These are phyloP conservation scores for Lathyrus sativus DNA, from an alignment of 306 rosid genomes.

Conservation along the genomic window DNA sequence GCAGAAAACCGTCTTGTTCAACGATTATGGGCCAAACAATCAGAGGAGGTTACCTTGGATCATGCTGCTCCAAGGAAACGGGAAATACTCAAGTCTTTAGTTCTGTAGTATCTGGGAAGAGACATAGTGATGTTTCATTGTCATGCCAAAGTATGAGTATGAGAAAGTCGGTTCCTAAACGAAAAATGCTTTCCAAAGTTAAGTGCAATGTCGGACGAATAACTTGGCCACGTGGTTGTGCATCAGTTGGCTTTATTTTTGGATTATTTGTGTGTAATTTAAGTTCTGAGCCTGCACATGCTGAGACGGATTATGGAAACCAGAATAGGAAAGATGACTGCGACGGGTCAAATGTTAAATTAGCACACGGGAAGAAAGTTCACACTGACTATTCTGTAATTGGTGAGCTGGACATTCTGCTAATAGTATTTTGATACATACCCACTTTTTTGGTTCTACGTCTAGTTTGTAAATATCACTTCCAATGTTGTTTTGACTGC, in stretches of 20 bases:
- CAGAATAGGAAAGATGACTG: conserved; percentile 45
- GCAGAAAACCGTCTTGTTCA: conserved; percentile 45
- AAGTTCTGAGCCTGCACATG: conserved; percentile 59
- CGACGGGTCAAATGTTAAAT: conserved; percentile 45
- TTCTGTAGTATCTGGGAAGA: conserved; percentile 45
- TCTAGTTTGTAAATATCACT: neutral
- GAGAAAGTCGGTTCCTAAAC: conserved; percentile 59
- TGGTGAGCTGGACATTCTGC: conserved; percentile 56
- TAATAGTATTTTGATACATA: conserved; percentile 1
- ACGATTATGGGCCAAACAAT: conserved; percentile 51
- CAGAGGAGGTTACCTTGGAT: conserved; percentile 51
- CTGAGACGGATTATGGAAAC: conserved; percentile 51
- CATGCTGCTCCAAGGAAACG: conserved; percentile 59
- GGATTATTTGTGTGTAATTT: conserved; percentile 66
- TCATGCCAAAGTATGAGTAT: conserved; percentile 54
- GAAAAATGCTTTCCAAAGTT: conserved; percentile 54
- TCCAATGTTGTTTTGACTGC: neutral
- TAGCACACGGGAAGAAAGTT: conserved; percentile 76
- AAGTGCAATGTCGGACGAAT: conserved; percentile 52
- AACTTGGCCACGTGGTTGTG: conserved; percentile 61
- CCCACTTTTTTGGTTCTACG: neutral
- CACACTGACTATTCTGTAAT: conserved; percentile 78
- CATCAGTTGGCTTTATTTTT: conserved; percentile 67
- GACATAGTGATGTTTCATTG: conserved; percentile 55
- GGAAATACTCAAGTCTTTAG: conserved; percentile 37